Evolutionary conservation across 352 stramenopile genomes (phyloP).

Genomic region (Pythium oligandrum): DNA sequence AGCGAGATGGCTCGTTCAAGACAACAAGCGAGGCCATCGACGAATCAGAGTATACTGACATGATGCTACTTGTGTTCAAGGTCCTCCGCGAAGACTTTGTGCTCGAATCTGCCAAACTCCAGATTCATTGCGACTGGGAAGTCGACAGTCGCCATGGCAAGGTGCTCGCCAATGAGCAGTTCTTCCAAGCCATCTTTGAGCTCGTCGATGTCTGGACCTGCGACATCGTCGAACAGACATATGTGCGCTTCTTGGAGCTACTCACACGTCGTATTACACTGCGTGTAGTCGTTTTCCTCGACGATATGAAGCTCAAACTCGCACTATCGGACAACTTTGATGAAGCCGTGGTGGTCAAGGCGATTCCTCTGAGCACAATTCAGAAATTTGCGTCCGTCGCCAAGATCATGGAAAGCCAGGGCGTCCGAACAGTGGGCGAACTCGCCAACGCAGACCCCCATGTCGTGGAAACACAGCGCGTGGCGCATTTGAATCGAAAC

Average conservation of each 20-base stretch:
- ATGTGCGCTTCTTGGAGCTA: slow-evolving; percentile 60
- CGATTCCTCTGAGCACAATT: slow-evolving; percentile 68
- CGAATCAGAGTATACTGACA: slow-evolving; percentile 57
- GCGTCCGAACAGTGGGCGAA: slow-evolving; percentile 61
- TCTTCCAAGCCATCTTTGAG: slow-evolving; percentile 67
- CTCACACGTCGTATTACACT: slow-evolving; percentile 62
- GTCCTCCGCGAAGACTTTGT: slow-evolving; percentile 70
- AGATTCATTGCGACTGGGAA: slow-evolving; percentile 79
- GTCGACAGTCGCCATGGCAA: slow-evolving; percentile 62
- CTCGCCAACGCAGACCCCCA: slow-evolving; percentile 47
- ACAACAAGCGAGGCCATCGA: slow-evolving; percentile 18
- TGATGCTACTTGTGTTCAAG: slow-evolving; percentile 82
- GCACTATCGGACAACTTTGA: slow-evolving; percentile 74
- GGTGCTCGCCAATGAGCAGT: slow-evolving; percentile 54
- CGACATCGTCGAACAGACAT: slow-evolving; percentile 64
- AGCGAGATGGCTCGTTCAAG: slow-evolving; percentile 5
- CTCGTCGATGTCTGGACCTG: slow-evolving; percentile 81
- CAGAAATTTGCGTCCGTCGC: slow-evolving; percentile 56
- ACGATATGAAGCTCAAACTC: slow-evolving; percentile 62
- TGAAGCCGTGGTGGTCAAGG: slow-evolving; percentile 63
- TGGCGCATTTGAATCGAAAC: slow-evolving; percentile 45
- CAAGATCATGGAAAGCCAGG: slow-evolving; percentile 39
- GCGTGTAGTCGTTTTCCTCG: slow-evolving; percentile 65
- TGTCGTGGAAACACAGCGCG: slow-evolving; percentile 46
- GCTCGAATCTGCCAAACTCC: slow-evolving; percentile 37